Base-by-base conservation (phyloP, 2,329 filamentous ascomycete genomes). In the Aureobasidium sp. region DNA sequence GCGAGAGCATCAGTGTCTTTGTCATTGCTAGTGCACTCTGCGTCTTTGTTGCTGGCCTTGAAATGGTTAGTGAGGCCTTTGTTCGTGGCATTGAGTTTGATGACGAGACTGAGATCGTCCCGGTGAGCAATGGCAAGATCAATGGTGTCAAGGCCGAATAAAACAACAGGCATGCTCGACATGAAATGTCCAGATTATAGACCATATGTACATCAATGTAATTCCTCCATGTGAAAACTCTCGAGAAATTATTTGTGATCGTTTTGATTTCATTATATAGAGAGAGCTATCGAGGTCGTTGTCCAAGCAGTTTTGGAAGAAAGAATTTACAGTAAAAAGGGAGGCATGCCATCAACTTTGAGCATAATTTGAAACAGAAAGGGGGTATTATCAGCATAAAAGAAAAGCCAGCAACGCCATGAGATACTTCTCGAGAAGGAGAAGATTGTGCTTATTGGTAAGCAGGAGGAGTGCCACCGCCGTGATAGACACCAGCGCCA, bases 1-100 rank as follows among this genome's bases (percentile, higher is more conserved):
- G 94, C 34, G 96, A 91, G 32, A 97, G 91, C 3, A 99, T 99
- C 67, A 96, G 86, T 70, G 92, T 97, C 73, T 99, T 97, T 74
- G 86, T 86, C 64, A 97, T 99, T 76, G 93, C 91, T 21, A 97
- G 91, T 74, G 74, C 90, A 67, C 72, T 97, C 48, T 94, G 91
- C 67, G 86, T 96, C 9, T 99, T 99, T 76, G 91, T 99, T 47
- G 90, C 91, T 0, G 86, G 83, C 15, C 77, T 99, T 48, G 94
- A 99, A 76, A 86, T 88, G 16, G 83, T 96, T 3, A 96, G 91
- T 70, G 89, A 90, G 69, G 74, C 89, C 52, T 90, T 97, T 66
- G 89, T 96, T 55, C 80, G 85, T 10, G 93, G 92, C 0, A 85
- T 97, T 15, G 85, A 91, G 68, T 87, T 91, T 57, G 57, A 55